Conservation (phyloP, 345 rosid genomes). For the Eucalyptus marginata region DNA sequence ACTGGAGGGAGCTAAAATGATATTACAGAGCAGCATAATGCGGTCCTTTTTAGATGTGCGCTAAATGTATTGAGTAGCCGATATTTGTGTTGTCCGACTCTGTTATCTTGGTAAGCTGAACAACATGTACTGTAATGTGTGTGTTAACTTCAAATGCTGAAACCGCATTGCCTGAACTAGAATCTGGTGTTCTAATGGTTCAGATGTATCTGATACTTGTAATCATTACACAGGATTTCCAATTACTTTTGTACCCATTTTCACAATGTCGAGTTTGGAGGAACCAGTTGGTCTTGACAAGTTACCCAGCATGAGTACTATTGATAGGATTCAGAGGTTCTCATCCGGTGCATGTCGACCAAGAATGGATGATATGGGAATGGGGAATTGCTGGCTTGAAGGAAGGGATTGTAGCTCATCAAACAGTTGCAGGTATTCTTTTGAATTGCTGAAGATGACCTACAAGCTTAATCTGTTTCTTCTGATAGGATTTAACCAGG, state of each 20-base stretch:
- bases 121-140: background rate
- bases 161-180: background rate
- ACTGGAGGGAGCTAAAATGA: background rate
- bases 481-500: background rate
- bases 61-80: background rate
- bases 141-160: background rate
- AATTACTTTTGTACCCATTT: background rate
- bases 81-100: background rate
- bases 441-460: background rate
- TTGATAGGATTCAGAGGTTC: constrained; percentile 78
- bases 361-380: constrained; percentile 45
- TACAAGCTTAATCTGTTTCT: background rate
- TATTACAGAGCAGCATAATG: background rate
- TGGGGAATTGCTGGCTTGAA: constrained; percentile 82
- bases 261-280: constrained; percentile 90
- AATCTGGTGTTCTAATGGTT: background rate
- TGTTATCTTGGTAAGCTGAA: background rate
- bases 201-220: background rate
- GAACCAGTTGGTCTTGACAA: constrained; percentile 84
- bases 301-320: constrained; percentile 85
- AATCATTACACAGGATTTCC: background rate
- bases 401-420: constrained; percentile 81
- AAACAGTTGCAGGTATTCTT: constrained; percentile 38
- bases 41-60: background rate
- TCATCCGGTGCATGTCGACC: constrained; percentile 83